These are phyloP conservation scores for Tillandsia leiboldiana DNA, from an alignment of 176 grass and related monocot species.

Conservation along the genomic window DNA sequence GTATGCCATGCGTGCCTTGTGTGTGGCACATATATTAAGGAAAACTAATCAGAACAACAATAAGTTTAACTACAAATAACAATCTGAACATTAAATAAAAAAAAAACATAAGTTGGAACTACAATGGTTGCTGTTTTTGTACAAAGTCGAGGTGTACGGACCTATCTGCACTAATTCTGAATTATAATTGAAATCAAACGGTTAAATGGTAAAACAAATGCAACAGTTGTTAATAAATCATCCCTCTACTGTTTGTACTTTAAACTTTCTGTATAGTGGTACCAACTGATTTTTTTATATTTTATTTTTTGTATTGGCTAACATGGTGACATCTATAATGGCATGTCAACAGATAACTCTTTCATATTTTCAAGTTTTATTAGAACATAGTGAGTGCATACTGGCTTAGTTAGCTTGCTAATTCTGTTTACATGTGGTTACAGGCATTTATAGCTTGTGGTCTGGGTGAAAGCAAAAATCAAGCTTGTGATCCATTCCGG, in stretches of 20 bases:
- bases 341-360: not conserved
- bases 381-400: not conserved
- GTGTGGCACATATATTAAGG: too few species aligned
- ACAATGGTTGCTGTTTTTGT: too few species aligned
- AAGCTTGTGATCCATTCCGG: slow-evolving; percentile 46
- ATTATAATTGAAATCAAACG: too few species aligned
- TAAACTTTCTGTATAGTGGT: not conserved
- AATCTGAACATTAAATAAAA: not conserved
- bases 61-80: not conserved
- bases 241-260: not conserved
- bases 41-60: not conserved
- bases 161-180: not conserved
- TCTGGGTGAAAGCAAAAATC: slow-evolving; percentile 42
- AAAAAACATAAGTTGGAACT: not conserved
- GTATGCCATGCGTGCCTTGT: too few species aligned
- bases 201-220: not conserved
- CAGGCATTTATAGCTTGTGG: slow-evolving; percentile 91
- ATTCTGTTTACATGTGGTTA: slow-evolving; percentile 13
- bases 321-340: not conserved
- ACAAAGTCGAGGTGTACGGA: not conserved
- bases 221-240: not conserved
- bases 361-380: not conserved
- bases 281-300: not conserved
- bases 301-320: not conserved
- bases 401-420: not conserved